Conservation (phyloP, 1,284 basidiomycete genomes). For the Apiotrichum montevideense region DNA sequence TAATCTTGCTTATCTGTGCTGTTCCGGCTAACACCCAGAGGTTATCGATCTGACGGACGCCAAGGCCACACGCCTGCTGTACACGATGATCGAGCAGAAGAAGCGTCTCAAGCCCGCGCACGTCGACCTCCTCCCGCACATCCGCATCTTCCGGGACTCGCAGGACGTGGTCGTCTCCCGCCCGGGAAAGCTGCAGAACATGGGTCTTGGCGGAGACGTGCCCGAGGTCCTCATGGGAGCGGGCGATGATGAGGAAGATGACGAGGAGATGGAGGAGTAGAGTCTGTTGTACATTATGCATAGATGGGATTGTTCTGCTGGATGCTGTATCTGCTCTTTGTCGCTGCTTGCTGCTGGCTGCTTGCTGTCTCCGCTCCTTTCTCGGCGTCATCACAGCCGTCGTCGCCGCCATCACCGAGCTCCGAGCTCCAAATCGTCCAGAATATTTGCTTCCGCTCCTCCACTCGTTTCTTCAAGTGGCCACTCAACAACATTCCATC, state of each 20-base stretch:
- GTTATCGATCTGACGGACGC: conserved; percentile 74
- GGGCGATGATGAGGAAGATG: conserved; percentile 18
- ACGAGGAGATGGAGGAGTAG: conserved; percentile 9
- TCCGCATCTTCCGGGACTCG: conserved; percentile 29
- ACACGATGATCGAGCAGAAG: conserved; percentile 69
- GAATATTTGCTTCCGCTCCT: neutral
- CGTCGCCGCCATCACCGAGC: too few species aligned
- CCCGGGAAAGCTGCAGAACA: conserved; percentile 24
- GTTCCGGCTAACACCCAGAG: conserved; percentile 52
- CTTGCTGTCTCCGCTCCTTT: too few species aligned
- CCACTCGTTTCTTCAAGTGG: neutral
- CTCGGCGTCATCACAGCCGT: neutral
- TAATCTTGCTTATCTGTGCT: too few species aligned
- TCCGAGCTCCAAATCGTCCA: too few species aligned
- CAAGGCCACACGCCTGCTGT: conserved; percentile 65
- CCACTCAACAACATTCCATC: neutral
- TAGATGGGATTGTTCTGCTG: neutral
- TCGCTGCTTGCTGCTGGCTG: neutral
- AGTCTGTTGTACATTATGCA: conserved; percentile 11
- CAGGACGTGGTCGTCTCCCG: conserved; percentile 26
- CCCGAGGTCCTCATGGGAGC: conserved; percentile 6
- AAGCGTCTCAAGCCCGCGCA: conserved; percentile 52
- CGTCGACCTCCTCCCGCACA: conserved; percentile 54
- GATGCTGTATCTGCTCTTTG: neutral
- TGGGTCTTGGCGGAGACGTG: conserved; percentile 26